Evolutionary conservation across 202 grass and related monocot genomes (phyloP).

Genomic region (Alloteropsis angusta): DNA sequence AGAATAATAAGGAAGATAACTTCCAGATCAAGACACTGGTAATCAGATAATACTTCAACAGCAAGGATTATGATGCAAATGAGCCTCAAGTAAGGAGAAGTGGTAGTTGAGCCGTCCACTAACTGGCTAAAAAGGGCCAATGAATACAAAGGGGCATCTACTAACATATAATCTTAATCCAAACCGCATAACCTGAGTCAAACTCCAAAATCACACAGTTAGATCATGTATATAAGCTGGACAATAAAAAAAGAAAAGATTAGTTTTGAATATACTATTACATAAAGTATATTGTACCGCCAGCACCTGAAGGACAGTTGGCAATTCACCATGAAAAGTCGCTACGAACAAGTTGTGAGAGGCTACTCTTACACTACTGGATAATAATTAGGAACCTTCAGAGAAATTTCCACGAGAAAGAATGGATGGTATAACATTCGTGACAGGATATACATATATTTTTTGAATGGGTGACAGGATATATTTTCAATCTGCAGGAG

Average conservation of each 20-base stretch:
- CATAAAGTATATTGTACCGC: not conserved
- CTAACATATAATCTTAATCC: not conserved
- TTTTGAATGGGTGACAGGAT: not conserved
- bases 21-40: conserved; percentile 36
- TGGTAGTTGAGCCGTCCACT: conserved; percentile 21
- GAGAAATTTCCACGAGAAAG: not conserved
- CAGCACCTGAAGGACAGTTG: not conserved
- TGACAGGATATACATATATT: not conserved
- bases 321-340: not conserved
- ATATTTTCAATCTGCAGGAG: not conserved
- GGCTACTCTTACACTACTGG: not conserved
- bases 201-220: not conserved
- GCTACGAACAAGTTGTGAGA: not conserved
- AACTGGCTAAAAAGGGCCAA: not conserved
- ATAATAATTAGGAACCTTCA: not conserved
- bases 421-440: not conserved
- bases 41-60: conserved; percentile 12
- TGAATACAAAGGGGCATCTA: not conserved
- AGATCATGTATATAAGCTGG: not conserved
- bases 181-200: not conserved
- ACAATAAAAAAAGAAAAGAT: not conserved
- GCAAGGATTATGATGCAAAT: conserved; percentile 31
- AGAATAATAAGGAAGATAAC: conserved; percentile 32
- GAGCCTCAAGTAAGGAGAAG: not conserved
- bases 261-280: conserved; percentile 7